Evolutionary conservation across 2,329 filamentous ascomycete species (phyloP).

Genomic region (Botrytis galanthina): DNA sequence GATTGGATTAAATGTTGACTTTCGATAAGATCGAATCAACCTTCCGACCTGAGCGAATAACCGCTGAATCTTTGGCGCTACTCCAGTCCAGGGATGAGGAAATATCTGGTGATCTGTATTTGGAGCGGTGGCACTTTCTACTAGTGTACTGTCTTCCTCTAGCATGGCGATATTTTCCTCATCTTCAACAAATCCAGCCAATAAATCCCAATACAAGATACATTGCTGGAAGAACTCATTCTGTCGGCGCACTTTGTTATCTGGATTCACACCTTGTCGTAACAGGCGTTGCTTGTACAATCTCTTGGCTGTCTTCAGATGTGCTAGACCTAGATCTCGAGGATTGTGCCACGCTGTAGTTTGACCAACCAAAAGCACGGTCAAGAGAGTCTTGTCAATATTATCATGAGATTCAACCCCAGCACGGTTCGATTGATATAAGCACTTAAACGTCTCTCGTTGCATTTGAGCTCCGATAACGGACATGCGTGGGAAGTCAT

Average conservation of each 20-base stretch:
- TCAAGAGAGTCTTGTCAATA: slow-evolving; percentile 55
- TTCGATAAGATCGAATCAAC: slow-evolving; percentile 33
- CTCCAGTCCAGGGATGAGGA: slow-evolving; percentile 36
- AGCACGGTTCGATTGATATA: slow-evolving; percentile 49
- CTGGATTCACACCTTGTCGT: slow-evolving; percentile 24
- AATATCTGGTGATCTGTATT: slow-evolving; percentile 29
- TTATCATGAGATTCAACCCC: slow-evolving; percentile 47
- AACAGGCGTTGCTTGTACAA: slow-evolving; percentile 30
- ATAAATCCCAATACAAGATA: slow-evolving; percentile 38
- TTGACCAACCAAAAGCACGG: slow-evolving; percentile 56
- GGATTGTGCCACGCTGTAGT: slow-evolving; percentile 60
- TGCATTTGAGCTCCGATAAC: slow-evolving; percentile 51
- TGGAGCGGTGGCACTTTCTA: not conserved
- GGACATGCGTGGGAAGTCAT: slow-evolving; percentile 54
- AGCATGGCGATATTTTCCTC: slow-evolving; percentile 25
- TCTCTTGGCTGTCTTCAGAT: slow-evolving; percentile 36
- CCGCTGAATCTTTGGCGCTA: slow-evolving; percentile 32
- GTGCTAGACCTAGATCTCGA: slow-evolving; percentile 48
- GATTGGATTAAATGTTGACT: slow-evolving; percentile 15
- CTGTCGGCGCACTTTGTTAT: slow-evolving; percentile 27
- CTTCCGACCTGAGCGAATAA: slow-evolving; percentile 35
- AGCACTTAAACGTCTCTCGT: slow-evolving; percentile 36
- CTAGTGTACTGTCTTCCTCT: not conserved
- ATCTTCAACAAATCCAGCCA: slow-evolving; percentile 35
- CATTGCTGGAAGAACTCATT: slow-evolving; percentile 38